Base-by-base conservation (phyloP, 352 stramenopile species). In the Hyaloperonospora arabidopsidis region DNA sequence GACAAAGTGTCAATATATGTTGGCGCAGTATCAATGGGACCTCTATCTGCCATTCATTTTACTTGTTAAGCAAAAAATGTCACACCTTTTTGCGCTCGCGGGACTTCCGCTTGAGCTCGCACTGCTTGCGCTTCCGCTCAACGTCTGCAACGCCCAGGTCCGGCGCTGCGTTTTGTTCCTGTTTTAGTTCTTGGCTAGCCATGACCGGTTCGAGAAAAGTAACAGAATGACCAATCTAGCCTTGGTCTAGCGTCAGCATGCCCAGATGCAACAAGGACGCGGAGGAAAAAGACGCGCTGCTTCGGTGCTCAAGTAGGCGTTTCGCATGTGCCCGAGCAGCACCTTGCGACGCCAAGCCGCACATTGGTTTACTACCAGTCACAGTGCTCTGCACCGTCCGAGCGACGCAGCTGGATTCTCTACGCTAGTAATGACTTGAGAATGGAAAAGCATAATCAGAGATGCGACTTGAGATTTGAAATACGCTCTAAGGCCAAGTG, bases 41-140 rank as follows among this genome's bases (percentile, higher is more conserved):
- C 38, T n/a, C 10, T 19, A 49, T 14, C 25, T 15, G 10, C 19
- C 6, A 19, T 21, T 44, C 23, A 52, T 32, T 49, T 6, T 28
- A 52, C 40, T 50, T 2, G 17, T 28, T 15, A 29, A 54, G 15
- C 44, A 36, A 8, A 41, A 11, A 13, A n/a, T 12, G 13, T 49
- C 29, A 6, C 47, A 76, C 67, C 67, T 76, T 76, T 40, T 76
- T 72, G 18, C 67, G 67, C 25, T 76, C 67, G 18, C 67, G 60
- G 10, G 67, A 76, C 40, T 76, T 76, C 21, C 67, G 63, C 49
- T 76, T 76, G 13, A 76, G 64, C 13, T 76, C 67, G n/a, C 67
- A 55, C 57, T 76, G 67, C 45, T 76, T 76, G 36, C 67, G 67
- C 4, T 62, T 58, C 21, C 67, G 63, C 54, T 75, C 67, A n/a